A percentile compares a stretch with the other conserved stretches of the same genome.
These are phyloP conservation scores for Solanum piurae DNA, from an alignment of 257 asterid species.

Conservation along the genomic window DNA sequence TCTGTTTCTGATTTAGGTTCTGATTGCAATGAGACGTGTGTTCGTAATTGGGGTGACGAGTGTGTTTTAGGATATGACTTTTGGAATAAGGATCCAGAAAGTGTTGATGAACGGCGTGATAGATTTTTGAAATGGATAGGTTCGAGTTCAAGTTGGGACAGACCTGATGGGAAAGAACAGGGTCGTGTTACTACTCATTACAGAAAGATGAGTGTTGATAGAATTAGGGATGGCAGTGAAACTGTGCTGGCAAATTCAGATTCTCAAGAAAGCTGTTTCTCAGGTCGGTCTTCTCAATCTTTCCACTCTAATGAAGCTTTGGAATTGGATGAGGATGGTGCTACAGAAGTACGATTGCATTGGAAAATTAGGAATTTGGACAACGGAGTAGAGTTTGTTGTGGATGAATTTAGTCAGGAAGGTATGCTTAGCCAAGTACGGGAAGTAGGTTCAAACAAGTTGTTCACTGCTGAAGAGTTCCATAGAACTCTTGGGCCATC, in stretches of 20 bases:
- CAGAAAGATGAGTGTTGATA: constrained; percentile 5
- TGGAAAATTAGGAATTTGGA: constrained; percentile 40
- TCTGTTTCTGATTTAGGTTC: constrained; percentile 39
- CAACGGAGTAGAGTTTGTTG: constrained; percentile 36
- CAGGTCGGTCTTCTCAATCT: constrained; percentile 33
- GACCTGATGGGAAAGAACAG: constrained; percentile 12
- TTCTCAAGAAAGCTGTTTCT: constrained; percentile 22
- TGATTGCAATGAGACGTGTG: constrained; percentile 31
- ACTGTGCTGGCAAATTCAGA: constrained; percentile 39
- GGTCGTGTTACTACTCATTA: constrained; percentile 12
- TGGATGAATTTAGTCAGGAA: constrained; percentile 32
- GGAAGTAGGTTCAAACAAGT: constrained; percentile 47
- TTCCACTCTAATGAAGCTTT: constrained; percentile 13
- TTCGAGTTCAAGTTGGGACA: constrained; percentile 26
- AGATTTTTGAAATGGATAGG: constrained; percentile 65
- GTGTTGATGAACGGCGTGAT: constrained; percentile 57
- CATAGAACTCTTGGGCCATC: constrained; percentile 53
- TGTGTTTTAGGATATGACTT: constrained; percentile 50
- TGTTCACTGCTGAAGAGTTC: constrained; percentile 51
- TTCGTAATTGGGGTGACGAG: constrained; percentile 24
- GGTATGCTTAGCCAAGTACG: constrained; percentile 32
- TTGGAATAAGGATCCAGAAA: constrained; percentile 54
- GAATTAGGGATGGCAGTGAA: constrained; percentile 30
- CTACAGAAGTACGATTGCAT: constrained; percentile 12
- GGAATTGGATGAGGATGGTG: constrained; percentile 19